Conservation (phyloP, 225 moss, liverwort and hornwort species). For the Ulota crispa region DNA sequence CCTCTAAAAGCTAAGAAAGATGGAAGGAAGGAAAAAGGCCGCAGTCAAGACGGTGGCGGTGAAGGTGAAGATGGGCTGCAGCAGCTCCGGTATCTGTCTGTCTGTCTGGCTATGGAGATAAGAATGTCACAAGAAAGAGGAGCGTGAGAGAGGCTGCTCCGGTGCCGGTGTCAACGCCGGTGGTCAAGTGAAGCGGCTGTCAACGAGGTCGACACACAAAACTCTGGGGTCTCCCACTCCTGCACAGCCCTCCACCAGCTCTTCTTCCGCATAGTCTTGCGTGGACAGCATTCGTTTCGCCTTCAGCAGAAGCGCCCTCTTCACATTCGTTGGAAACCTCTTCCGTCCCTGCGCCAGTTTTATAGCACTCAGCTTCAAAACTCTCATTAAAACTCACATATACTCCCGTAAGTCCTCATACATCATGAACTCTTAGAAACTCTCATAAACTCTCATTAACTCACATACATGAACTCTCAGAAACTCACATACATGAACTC, state of each 20-base stretch:
- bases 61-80: too few species aligned
- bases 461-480: too few species aligned
- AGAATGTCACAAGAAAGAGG: too few species aligned
- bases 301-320: conserved; percentile 29
- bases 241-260: conserved; percentile 34
- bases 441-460: too few species aligned
- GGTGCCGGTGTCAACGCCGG: background rate
- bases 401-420: too few species aligned
- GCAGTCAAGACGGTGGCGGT: too few species aligned
- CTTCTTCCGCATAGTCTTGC: background rate
- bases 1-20: background rate
- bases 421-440: too few species aligned
- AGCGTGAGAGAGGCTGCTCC: background rate
- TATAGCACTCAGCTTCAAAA: background rate
- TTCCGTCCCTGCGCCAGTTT: conserved; percentile 19
- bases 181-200: conserved; percentile 21
- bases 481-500: too few species aligned
- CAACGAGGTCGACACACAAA: conserved; percentile 39
- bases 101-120: too few species aligned
- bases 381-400: background rate
- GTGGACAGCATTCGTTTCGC: conserved; percentile 19
- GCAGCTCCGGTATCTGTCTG: too few species aligned
- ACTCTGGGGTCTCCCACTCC: conserved; percentile 32
- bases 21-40: too few species aligned
- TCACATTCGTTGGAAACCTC: conserved; percentile 33